These are phyloP conservation scores for Thielaviopsis cerberus DNA, from an alignment of 2,329 filamentous ascomycete genomes.

Conservation along the genomic window DNA sequence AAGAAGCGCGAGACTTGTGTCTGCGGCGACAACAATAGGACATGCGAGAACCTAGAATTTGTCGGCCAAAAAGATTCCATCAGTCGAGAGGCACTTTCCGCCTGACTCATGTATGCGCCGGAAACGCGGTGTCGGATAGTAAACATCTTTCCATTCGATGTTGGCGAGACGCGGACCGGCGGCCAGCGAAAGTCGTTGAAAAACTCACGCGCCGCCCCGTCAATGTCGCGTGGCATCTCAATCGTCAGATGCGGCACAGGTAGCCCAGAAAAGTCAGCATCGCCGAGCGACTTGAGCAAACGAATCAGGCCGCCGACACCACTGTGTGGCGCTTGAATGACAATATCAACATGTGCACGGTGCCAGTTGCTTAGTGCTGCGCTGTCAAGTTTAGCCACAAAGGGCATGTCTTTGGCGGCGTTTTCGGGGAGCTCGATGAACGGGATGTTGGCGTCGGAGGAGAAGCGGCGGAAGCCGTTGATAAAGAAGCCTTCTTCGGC, in stretches of 20 bases:
- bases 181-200: slow-evolving; percentile 53
- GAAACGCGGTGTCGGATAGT: slow-evolving; percentile 59
- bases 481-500: slow-evolving; percentile 53
- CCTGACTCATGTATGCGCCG: slow-evolving; percentile 37
- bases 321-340: slow-evolving; percentile 55
- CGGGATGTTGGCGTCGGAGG: slow-evolving; percentile 33
- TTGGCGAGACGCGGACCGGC: slow-evolving; percentile 21
- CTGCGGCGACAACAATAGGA: slow-evolving; percentile 70
- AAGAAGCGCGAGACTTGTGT: slow-evolving; percentile 63
- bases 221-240: slow-evolving; percentile 57
- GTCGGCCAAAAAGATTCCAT: slow-evolving; percentile 77
- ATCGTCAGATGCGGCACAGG: slow-evolving; percentile 59
- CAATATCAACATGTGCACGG: slow-evolving; percentile 56
- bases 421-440: slow-evolving; percentile 57
- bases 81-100: slow-evolving; percentile 56
- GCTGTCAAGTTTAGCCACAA: slow-evolving; percentile 63
- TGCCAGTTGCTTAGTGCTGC: slow-evolving; percentile 63
- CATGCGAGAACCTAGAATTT: slow-evolving; percentile 44
- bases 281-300: slow-evolving; percentile 55
- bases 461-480: slow-evolving; percentile 37
- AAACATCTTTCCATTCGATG: slow-evolving; percentile 33
- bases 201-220: slow-evolving; percentile 43
- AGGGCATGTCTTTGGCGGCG: slow-evolving; percentile 45
- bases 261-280: slow-evolving; percentile 57
- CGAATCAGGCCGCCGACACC: slow-evolving; percentile 59